A percentile compares a stretch with the other conserved stretches of the same genome.
These are phyloP conservation scores for Wickerhamiella lipophila DNA, from an alignment of 805 yeast species.

Conservation along the genomic window DNA sequence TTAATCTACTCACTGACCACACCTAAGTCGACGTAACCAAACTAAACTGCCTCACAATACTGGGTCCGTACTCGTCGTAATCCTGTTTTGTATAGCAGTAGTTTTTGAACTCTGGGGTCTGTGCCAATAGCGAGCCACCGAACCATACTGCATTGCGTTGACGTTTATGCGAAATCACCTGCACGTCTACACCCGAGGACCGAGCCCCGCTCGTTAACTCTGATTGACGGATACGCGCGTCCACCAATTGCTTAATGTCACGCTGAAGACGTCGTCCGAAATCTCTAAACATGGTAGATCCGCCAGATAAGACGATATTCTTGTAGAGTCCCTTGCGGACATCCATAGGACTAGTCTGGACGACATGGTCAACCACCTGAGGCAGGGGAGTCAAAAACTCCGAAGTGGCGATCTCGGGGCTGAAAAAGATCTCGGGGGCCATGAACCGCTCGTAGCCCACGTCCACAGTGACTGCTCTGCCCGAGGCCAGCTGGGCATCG, in stretches of 20 bases:
- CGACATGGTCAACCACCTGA: constrained; percentile 86
- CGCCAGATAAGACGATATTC: constrained; percentile 93
- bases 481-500: constrained; percentile 54
- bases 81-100: constrained; percentile 95
- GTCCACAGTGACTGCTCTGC: constrained; percentile 59
- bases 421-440: constrained; percentile 98
- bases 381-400: constrained; percentile 95
- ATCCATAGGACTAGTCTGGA: constrained; percentile 92
- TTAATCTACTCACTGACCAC: too few relatives aligned
- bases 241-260: constrained; percentile 77
- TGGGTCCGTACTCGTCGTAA: constrained; percentile 96
- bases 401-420: constrained; percentile 91
- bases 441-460: constrained; percentile 95
- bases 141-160: constrained; percentile 99
- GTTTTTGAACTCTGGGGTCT: constrained; percentile 90
- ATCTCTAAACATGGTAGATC: constrained; percentile 97
- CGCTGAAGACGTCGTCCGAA: constrained; percentile 96
- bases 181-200: constrained; percentile 91
- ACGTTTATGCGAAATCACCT: constrained; percentile 91
- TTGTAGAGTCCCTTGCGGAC: constrained; percentile 93
- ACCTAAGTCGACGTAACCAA: constrained; percentile 38
- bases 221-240: constrained; percentile 71
- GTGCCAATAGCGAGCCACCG: constrained; percentile 94
- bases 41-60: constrained; percentile 92
- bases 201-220: constrained; percentile 63